phyloP scores from a whole-genome alignment of 306 rosid species.

The Nissolia schottii region DNA sequence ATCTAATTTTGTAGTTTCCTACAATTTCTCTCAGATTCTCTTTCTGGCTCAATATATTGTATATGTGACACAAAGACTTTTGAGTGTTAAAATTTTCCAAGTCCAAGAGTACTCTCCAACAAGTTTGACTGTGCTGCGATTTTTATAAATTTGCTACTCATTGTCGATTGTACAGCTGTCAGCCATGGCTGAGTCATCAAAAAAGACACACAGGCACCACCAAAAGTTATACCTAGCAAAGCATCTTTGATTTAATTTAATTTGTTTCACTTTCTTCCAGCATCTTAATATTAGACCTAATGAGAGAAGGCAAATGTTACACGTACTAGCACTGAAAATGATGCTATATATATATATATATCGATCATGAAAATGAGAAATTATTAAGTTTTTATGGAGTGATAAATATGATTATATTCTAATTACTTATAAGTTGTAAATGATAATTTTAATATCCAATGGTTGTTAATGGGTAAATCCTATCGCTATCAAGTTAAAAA shows the following conservation, averaged over 20 bases:
- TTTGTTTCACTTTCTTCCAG: not conserved
- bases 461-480: too few species aligned
- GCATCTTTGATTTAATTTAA: not conserved
- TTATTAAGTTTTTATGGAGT: too few species aligned
- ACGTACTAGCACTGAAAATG: constrained; percentile 11
- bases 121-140: not conserved
- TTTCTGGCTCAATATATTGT: not conserved
- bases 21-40: not conserved
- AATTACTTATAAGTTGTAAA: too few species aligned
- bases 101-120: not conserved
- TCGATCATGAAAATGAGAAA: not conserved
- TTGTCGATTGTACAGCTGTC: constrained; percentile 16
- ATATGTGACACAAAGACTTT: not conserved
- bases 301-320: not conserved
- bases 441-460: too few species aligned
- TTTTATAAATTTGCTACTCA: not conserved
- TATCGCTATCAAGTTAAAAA: too few species aligned
- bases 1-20: not conserved
- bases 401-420: too few species aligned
- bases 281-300: not conserved
- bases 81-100: not conserved
- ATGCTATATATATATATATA: too few species aligned
- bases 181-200: not conserved
- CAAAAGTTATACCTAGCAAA: not conserved
- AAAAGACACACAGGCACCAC: not conserved